phyloP scores from a whole-genome alignment of 176 grass and related monocot genomes.

The Carex scoparia region DNA sequence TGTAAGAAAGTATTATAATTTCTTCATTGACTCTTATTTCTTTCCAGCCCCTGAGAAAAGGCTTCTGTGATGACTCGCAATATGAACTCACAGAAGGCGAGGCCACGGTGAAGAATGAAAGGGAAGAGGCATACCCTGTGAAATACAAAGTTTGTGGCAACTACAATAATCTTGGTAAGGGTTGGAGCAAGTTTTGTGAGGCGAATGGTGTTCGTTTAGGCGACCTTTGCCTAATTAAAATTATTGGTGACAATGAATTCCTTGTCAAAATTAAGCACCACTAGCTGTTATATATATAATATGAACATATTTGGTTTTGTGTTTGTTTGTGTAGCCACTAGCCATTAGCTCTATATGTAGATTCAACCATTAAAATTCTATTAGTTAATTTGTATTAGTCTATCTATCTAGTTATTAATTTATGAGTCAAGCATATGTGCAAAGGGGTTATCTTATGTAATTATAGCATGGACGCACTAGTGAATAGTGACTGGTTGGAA shows the following conservation, averaged over 20 bases:
- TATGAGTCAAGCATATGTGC: too few species aligned
- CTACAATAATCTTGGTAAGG: background rate
- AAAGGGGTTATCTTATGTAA: too few species aligned
- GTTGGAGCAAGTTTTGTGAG: background rate
- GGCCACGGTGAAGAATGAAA: too few species aligned
- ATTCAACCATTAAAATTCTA: background rate
- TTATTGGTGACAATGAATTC: constrained; percentile 1
- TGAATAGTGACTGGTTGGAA: too few species aligned
- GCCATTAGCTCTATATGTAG: background rate
- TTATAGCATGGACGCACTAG: too few species aligned
- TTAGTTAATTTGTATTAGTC: background rate
- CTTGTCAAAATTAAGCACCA: background rate
- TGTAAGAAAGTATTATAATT: background rate
- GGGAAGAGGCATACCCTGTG: too few species aligned
- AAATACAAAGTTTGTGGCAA: background rate
- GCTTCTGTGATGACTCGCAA: background rate
- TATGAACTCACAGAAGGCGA: background rate
- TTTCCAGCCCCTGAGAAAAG: background rate
- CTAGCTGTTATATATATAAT: background rate
- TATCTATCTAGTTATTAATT: too few species aligned
- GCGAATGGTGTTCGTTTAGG: background rate
- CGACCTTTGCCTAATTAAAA: background rate
- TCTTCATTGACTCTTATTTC: background rate
- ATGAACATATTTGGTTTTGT: background rate
- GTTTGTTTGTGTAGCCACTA: background rate